Evolutionary conservation across 768 basidiomycete genomes (phyloP), one percentile per base, ranked within the genome.

Genomic region (Suillus brevipes): DNA sequence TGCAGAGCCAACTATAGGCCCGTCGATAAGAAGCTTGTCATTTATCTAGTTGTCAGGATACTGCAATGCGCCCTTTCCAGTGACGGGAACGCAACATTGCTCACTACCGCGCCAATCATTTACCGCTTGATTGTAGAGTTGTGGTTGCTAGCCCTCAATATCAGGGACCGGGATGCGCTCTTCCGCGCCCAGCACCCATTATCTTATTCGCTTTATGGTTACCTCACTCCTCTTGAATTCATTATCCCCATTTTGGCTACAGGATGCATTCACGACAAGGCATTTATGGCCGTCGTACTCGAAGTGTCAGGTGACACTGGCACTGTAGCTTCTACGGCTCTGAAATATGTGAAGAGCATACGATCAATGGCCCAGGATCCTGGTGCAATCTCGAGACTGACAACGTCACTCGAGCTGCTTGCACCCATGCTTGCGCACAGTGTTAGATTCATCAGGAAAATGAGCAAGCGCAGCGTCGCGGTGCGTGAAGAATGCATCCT

Each of bases 1-100:
- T 16, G 57, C 57, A 58, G 57, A 58, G 37, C 23, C 23, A 58
- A 16, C 37, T 58, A 58, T 28, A 25, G 38, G 16, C 57, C 57
- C 1, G 14, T 58, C 37, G 25, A 18, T 23, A 40, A 3, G 57
- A 40, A 25, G 16, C 1, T 25, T 18, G 57, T 12, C 25, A 25
- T 58, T 6, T 16, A 9, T 1, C 16, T 58, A n/a, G 55, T 56
- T n/a, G 12, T 10, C 20, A n/a, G 6, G 20, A n/a, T 38, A 2
- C n/a, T 57, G 8, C 14, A 16, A 1, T 16, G 4, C 16, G 2
- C 14, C 18, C 1, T 4, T n/a, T 0, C 6, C 20, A 37, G 31
- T n/a, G 36, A 16, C 36, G 18, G 28, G 28, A 14, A 16, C 2
- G 5, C 31, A 18, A 6, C 28, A 53, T 53, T 18, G 6, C 25